Evolutionary conservation across 352 stramenopile species (phyloP).

Genomic region (Phytophthora europaea): DNA sequence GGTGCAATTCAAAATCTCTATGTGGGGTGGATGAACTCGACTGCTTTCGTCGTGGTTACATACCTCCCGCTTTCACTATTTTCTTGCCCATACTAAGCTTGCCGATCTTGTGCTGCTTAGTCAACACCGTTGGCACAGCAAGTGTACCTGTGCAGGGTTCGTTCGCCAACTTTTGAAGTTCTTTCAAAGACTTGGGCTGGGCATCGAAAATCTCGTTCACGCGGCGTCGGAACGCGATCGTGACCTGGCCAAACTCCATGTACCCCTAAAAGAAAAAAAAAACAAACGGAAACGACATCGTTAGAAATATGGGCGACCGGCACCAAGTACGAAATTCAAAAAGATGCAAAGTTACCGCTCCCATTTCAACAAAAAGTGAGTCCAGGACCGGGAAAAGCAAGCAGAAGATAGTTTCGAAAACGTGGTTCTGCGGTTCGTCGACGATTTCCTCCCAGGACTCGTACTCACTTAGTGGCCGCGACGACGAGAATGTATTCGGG

Average conservation of each 20-base stretch:
- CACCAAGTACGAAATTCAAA: neutral
- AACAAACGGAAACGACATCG: conserved; percentile 9
- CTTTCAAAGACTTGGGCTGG: conserved; percentile 65
- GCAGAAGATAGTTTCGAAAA: conserved; percentile 90
- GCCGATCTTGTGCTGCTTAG: conserved; percentile 46
- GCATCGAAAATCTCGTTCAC: conserved; percentile 80
- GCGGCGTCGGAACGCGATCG: conserved; percentile 70
- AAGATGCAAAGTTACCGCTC: conserved; percentile 53
- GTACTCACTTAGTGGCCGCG: conserved; percentile 51
- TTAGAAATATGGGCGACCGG: conserved; percentile 11
- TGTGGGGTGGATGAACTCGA: conserved; percentile 23
- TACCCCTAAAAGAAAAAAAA: conserved; percentile 67
- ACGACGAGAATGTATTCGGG: conserved; percentile 43
- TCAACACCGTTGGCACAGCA: conserved; percentile 45
- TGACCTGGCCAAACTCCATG: conserved; percentile 91
- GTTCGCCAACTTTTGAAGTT: conserved; percentile 70
- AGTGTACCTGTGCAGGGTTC: conserved; percentile 78
- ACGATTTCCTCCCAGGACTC: conserved; percentile 82
- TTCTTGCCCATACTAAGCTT: conserved; percentile 53
- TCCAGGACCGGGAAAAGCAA: conserved; percentile 85
- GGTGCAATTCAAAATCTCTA: conserved; percentile 53
- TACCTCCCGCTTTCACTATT: conserved; percentile 35
- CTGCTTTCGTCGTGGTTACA: conserved; percentile 43
- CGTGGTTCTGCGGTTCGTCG: conserved; percentile 76
- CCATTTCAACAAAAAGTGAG: conserved; percentile 89